Percentiles rank a stretch among this genome's conserved stretches.
Conservation (phyloP, 2,329 filamentous ascomycete species). For the Fusarium liriodendri region DNA sequence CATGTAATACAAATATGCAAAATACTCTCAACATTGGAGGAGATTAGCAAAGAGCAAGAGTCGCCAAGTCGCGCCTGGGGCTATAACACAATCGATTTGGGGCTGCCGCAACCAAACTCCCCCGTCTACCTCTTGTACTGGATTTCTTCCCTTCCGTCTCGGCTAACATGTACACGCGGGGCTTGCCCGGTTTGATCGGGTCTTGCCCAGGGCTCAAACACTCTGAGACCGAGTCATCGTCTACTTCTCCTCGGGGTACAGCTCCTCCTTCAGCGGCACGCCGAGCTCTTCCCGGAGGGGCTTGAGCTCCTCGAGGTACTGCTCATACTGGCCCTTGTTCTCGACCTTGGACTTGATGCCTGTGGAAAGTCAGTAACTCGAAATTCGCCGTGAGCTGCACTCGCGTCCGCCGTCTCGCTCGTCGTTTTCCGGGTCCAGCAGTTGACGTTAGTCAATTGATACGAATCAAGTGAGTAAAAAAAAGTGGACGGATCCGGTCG, state of each 20-base stretch:
- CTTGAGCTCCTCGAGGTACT: constrained; percentile 95
- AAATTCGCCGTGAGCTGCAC: neutral
- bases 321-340: constrained; percentile 96
- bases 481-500: constrained; percentile 12
- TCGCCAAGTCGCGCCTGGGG: constrained; percentile 38
- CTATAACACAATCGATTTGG: constrained; percentile 50
- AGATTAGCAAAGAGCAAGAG: constrained; percentile 36
- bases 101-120: constrained; percentile 46
- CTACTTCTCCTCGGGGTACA: constrained; percentile 78
- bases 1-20: constrained; percentile 27
- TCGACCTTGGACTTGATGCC: constrained; percentile 99
- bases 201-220: constrained; percentile 36
- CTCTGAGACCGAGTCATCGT: constrained; percentile 40
- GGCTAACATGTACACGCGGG: constrained; percentile 53
- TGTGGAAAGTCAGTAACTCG: constrained; percentile 52
- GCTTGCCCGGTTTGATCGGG: neutral
- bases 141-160: constrained; percentile 42
- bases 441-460: constrained; percentile 20
- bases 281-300: constrained; percentile 93
- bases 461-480: constrained; percentile 5
- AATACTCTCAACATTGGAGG: constrained; percentile 34
- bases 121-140: constrained; percentile 45
- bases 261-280: constrained; percentile 88
- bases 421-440: neutral
- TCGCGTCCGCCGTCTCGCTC: constrained; percentile 1